Conservation (phyloP, 805 yeast genomes). For the Hagleromyces aurorensis region DNA sequence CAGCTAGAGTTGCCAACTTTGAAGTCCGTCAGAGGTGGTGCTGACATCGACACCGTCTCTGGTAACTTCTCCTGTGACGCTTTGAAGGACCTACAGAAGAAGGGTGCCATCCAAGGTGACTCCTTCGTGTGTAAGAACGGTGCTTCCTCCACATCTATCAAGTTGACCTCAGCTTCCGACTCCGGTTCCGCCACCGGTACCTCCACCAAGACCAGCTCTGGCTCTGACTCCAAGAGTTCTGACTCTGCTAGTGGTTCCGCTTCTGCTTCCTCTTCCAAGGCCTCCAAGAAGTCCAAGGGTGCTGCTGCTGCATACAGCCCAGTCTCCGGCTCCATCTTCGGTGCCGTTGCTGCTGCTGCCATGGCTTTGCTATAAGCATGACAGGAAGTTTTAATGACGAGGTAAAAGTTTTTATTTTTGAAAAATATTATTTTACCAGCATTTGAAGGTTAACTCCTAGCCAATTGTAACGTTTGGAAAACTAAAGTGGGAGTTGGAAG, state of each 20-base stretch:
- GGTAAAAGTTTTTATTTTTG: neutral
- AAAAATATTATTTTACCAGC: neutral
- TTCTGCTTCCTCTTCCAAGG: conserved; percentile 7
- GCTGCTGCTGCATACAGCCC: conserved; percentile 26
- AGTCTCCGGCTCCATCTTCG: conserved; percentile 40
- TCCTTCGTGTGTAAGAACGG: conserved; percentile 68
- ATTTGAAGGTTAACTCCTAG: no score
- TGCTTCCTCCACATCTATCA: conserved; percentile 40
- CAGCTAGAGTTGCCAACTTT: conserved; percentile 70
- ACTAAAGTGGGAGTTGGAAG: no score
- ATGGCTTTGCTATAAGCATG: conserved; percentile 41
- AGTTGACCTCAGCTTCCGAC: conserved; percentile 28
- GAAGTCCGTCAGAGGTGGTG: conserved; percentile 86
- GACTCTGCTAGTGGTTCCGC: conserved; percentile 35
- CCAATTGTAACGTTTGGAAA: no score
- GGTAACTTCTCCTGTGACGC: conserved; percentile 68
- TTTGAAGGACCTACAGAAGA: conserved; percentile 62
- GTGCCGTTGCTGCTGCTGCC: conserved; percentile 43
- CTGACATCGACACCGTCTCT: conserved; percentile 66
- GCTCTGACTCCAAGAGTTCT: conserved; percentile 32
- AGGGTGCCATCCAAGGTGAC: conserved; percentile 89
- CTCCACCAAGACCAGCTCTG: conserved; percentile 22
- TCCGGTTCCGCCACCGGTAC: conserved; percentile 22
- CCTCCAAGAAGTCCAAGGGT: conserved; percentile 18
- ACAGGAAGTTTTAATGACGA: no score